Evolutionary conservation across 768 basidiomycete species (phyloP).

Genomic region (Myochromella boudieri): DNA sequence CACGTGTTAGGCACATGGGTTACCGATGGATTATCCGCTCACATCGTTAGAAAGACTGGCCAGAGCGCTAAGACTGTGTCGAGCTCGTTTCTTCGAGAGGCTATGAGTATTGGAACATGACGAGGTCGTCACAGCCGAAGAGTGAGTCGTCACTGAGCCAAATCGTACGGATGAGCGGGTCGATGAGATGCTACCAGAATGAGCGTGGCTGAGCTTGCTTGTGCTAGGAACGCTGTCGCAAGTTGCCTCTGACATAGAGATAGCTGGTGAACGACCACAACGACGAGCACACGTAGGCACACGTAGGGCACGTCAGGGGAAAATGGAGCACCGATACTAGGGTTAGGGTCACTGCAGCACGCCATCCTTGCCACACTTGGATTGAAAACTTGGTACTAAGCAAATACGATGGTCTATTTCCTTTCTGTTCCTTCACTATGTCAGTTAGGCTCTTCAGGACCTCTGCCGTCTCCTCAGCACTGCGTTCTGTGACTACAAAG

Average conservation of each 20-base stretch:
- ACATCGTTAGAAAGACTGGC: constrained; percentile 32
- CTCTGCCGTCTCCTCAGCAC: neutral
- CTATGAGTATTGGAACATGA: constrained; percentile 11
- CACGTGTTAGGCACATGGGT: constrained; percentile 50
- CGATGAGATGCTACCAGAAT: constrained; percentile 8
- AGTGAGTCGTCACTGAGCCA: constrained; percentile 11
- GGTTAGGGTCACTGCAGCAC: constrained; percentile 21
- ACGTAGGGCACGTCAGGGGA: too few relatives aligned
- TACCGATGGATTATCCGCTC: constrained; percentile 21
- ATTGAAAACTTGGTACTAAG: neutral
- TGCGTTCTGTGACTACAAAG: constrained; percentile 1
- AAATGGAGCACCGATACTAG: constrained; percentile 5
- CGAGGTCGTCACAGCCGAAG: constrained; percentile 10
- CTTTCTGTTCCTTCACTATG: constrained; percentile 8
- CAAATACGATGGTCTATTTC: constrained; percentile 1
- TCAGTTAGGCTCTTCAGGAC: constrained; percentile 8
- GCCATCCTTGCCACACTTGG: constrained; percentile 12
- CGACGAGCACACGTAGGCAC: too few relatives aligned
- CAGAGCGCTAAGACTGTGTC: constrained; percentile 27
- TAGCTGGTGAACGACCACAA: neutral
- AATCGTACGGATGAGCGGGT: constrained; percentile 3
- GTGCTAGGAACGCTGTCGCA: neutral
- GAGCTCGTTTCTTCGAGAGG: constrained; percentile 15
- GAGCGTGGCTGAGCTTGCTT: neutral
- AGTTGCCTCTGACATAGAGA: neutral